Conservation (phyloP, 2,329 filamentous ascomycete species). For the Huntiella decipiens region DNA sequence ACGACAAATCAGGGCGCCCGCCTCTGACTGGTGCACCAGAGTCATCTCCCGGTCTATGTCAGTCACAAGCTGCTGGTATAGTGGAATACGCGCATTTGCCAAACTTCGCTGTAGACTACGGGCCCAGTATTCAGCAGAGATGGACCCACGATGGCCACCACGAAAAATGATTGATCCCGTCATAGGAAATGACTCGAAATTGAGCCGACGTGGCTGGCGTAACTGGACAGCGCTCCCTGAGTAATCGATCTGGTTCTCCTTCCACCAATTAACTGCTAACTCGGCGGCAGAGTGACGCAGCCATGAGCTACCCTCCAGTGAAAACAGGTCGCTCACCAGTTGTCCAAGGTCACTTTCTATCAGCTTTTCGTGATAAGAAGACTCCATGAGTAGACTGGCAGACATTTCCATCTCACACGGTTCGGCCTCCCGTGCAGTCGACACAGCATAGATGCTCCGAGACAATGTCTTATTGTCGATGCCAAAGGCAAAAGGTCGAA, state of each 20-base stretch:
- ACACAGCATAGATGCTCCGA: constrained; percentile 48
- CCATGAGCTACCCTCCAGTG: constrained; percentile 58
- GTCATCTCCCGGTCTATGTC: constrained; percentile 48
- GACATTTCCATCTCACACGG: constrained; percentile 40
- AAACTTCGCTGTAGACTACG: constrained; percentile 60
- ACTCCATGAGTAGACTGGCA: constrained; percentile 80
- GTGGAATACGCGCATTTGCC: constrained; percentile 50
- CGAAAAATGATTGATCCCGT: not conserved
- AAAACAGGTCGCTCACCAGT: constrained; percentile 59
- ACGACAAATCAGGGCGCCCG: constrained; percentile 40
- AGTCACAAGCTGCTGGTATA: constrained; percentile 43
- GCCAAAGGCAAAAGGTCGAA: constrained; percentile 48
- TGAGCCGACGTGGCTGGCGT: not conserved
- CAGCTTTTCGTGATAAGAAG: constrained; percentile 72
- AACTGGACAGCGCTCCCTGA: not conserved
- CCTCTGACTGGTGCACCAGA: constrained; percentile 44
- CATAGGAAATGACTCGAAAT: not conserved
- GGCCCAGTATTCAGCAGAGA: constrained; percentile 37
- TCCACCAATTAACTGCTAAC: constrained; percentile 60
- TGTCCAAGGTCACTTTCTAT: constrained; percentile 51
- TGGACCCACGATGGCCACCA: not conserved
- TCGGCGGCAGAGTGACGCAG: constrained; percentile 66
- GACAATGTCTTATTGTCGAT: not conserved
- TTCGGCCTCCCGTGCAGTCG: constrained; percentile 33
- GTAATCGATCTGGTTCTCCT: constrained; percentile 12